Evolutionary conservation across 1,284 basidiomycete genomes (phyloP), one percentile per base, ranked within the genome.

Genomic region (Termitomyces sp.): DNA sequence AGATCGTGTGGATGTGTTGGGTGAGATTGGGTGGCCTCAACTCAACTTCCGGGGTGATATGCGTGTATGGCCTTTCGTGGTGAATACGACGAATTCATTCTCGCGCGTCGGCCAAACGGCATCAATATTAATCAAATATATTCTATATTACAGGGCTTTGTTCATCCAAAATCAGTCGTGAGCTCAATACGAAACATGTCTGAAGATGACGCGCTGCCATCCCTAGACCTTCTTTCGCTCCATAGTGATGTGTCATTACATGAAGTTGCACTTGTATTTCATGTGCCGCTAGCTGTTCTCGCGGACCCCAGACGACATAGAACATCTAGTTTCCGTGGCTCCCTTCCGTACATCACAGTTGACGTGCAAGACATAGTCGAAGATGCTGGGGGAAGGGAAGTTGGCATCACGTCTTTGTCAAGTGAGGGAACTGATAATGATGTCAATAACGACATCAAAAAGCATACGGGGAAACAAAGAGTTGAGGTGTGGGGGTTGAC

Each of bases 401-500:
- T 63, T 28, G 61, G 64, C 36, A 63, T 65, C 49, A 66, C 53
- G 21, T 58, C 60, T 17, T 58, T 58, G 53, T 63, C 63, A 24
- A 60, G 62, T 17, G 68, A 68, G 42, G 55, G 59, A 26, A 86
- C 77, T 59, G 28, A 57, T 46, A 87, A 77, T 59, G 28, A 57
- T 46, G 38, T 43, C 47, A 40, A 65, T 52, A 74, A 40, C 21
- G 46, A 56, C 36, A 26, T 75, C 51, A 77, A 80, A 57, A 70
- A 78, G 34, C 78, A 77, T 12, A 68, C 68, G 17, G 76, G 73
- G 17, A 65, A 66, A 48, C 68, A 70, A 42, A 68, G 70, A 54
- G 66, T 90, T 12, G 86, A 90, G 63, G 79, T 90, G 19, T 92
- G 89, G 88, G 89, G 89, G 0, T 70, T 92, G 63, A 90, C 89